Base-by-base conservation (phyloP, 164 flowering plant species). In the Tinospora cordifolia region DNA sequence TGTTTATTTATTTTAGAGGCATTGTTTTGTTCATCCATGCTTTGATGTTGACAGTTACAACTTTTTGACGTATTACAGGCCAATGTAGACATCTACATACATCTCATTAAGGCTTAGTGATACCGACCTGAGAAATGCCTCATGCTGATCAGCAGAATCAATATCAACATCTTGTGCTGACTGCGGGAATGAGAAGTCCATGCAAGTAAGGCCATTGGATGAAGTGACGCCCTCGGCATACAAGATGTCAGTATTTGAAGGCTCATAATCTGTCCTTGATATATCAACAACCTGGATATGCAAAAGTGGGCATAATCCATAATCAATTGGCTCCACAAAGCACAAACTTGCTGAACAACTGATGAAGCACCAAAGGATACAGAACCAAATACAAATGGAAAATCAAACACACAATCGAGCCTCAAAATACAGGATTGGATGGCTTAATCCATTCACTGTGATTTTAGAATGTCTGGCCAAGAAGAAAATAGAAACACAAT, bases 161-260 rank as follows among this genome's bases (percentile, higher is more conserved):
- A 62, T 65, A 54, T 39, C 68, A 67, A 76, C 85, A 72, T 86
- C 90, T 67, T 76, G 72, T 69, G 76, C 74, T 27, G 85, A 77
- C 70, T 74, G 84, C 5, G 96, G 94, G 76, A 91, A 90, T 57
- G 88, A 78, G 74, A 95, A 92, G 41, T 92, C 97, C 63, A 84
- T 78, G 81, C 81, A 81, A 30, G 93, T 79, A 72, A 92, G 97
- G 59, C 99, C 99, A 86, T 91, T 95, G 58, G 94, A 85, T 62
- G 94, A 85, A 72, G 90, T 89, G 68, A 90, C 84, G 68, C 94
- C 92, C 76, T 95, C 99, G 24, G 98, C 94, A 81, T 86, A 83
- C 36, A 95, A 79, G 74, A 91, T 90, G 77, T 95, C 98, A 66
- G 75, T 14, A 77, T 88, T 85, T 10, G 99, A 89, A 0, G 99